Base-by-base conservation (phyloP, 257 asterid species). In the Nicotiana tabacum region DNA sequence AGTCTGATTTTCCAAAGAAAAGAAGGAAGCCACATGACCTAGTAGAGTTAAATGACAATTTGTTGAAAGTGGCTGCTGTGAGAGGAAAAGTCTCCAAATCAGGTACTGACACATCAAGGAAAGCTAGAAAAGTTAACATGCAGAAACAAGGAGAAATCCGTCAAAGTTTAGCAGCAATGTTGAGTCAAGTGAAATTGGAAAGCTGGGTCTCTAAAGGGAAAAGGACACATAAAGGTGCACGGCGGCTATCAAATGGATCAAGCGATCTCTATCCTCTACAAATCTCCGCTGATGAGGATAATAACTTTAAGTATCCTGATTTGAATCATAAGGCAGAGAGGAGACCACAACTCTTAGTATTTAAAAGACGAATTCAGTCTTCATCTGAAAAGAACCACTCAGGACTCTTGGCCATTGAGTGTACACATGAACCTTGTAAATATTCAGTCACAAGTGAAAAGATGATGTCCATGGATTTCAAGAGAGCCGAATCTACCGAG, bases 141-240 rank as follows among this genome's bases (percentile, higher is more conserved):
- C 80, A 83, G 70, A 78, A 69, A 60, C 87, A 53, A 56, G 87
- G 69, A 21, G 84, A 74, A 79, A 10, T 65, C 64, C 62, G 3
- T 56, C 82, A 77, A 55, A 74, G 83, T 85, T 67, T 72, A 85
- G 66, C 85, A 58, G 85, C 81, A 37, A 57, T 81, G 82, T 51
- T 13, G 72, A 35, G 69, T 61, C 81, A 39, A 17, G 68, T 84
- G 77, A 82, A 87, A 81, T 80, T 90, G 65, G 88, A 88, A 67
- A 51, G 30, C 8, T 88, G 92, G 96, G 87, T 58, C 65, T 92
- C 95, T 39, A 93, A 86, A 79, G 57, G 90, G 87, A 91, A 87
- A 88, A 90, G 97, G 89, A 80, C 93, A 55, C 88, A 32, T 78
- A 82, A 78, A 80, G 67, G 21, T 35, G 67, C 51, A 4, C 79